These are phyloP conservation scores for Plasmodium berghei DNA, from an alignment of 169 alveolate genomes.

Conservation along the genomic window DNA sequence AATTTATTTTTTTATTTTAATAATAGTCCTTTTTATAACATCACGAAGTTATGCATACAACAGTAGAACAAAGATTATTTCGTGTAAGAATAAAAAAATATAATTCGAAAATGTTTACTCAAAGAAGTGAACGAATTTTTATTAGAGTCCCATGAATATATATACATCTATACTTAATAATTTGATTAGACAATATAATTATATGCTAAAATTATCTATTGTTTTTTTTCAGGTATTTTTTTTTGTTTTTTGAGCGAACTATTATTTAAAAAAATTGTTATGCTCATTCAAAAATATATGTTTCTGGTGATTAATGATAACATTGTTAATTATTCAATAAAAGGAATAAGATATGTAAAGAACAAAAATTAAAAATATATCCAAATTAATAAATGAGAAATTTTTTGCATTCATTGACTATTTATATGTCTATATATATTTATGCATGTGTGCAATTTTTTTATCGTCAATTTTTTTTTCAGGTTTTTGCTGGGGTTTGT, in stretches of 20 bases:
- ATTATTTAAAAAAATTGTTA: conserved; percentile 38
- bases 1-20: conserved; percentile 19
- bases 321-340: conserved; percentile 31
- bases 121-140: neutral
- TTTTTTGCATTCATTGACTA: neutral
- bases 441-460: neutral
- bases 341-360: conserved; percentile 72
- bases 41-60: conserved; percentile 45
- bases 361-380: conserved; percentile 2
- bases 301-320: conserved; percentile 9
- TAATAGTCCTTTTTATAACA: conserved; percentile 49
- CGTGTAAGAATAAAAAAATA: conserved; percentile 38
- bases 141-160: neutral
- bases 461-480: neutral
- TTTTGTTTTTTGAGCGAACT: conserved; percentile 46
- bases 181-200: no score
- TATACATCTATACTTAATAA: neutral
- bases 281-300: conserved; percentile 17
- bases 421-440: neutral
- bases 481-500: conserved; percentile 25
- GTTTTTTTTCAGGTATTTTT: conserved; percentile 26
- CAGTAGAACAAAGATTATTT: conserved; percentile 54
- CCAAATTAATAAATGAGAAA: neutral
- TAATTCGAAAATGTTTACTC: neutral
- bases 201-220: no score